Base-by-base conservation (phyloP, 768 basidiomycete genomes). In the Pleurotus pulmonarius region DNA sequence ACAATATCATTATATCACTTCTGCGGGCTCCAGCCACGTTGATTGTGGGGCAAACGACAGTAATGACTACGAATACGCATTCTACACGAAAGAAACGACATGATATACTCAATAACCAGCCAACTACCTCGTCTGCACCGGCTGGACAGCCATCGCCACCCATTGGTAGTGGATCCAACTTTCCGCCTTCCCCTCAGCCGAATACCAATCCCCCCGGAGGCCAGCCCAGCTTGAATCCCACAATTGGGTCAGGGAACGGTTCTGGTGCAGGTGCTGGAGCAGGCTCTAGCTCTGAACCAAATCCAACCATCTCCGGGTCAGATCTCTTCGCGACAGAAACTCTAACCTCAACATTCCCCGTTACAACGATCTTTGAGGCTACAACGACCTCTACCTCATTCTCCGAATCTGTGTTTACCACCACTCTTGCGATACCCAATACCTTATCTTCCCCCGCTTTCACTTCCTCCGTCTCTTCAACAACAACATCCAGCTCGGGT, bases 321-420 rank as follows among this genome's bases (percentile, higher is more conserved):
- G 53, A 45, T 11, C 1, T 34, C 29, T 53, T 58, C 53, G 55
- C 46, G 24, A 55, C 62, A 41, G 56, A 60, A 48, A 67, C 63
- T 37, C 69, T 73, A 59, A 71, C 75, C 24, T 73, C 63, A 29
- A 59, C 68, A 22, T 65, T 76, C 58, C 73, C 75, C 39, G 61
- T 74, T 49, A 72, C 71, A 40, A 73, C 74, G 47, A 64, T 77
- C 56, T 71, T 73, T 29, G 66, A 75, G 64, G 64, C 73, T 25
- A 66, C 66, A 44, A 74, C 75, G 40, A 77, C 78, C 20, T 71
- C 73, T 57, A 76, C 76, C 24, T 74, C 75, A 44, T 75, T 74
- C 56, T 63, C 71, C 15, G 64, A 72, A 62, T 68, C 72, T 55
- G 57, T 71, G 43, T 46, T 74, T 51, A 69, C 68, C 5, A 61